Base-by-base conservation (phyloP, 2,329 filamentous ascomycete genomes). In the Paramyrothecium roridum region DNA sequence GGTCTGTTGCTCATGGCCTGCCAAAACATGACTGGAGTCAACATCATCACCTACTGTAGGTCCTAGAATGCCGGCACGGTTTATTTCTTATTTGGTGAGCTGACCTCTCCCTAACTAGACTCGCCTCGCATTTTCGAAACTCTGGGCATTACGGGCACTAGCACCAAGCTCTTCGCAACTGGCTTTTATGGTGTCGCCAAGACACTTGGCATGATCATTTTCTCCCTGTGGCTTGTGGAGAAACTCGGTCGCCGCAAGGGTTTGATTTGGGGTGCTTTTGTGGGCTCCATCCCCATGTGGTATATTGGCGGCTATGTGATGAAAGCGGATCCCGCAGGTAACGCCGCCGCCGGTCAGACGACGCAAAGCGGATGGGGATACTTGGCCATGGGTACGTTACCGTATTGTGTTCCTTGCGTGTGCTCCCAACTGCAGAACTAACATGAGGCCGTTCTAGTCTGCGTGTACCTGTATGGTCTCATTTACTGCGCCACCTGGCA, bases 21-120 rank as follows among this genome's bases (percentile, higher is more conserved):
- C 1, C 64, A 68, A 57, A 63, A 63, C 50, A 59, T 66, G 37
- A 65, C 64, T 10, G 64, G 82, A 52, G 78, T 80, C 56, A 80
- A 84, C 63, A 80, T 84, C 30, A 84, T 85, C 52, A 80, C 80
- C 16, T 85, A 85, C 65, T 85, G 55, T 57, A 40, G 37, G 55
- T 43, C 26, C n/a, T 30, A 30, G 10, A 30, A 10, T 6, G 26
- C 4, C 26, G 26, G 10, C 4, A 4, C 10, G 26, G 26, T 6
- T 4, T 30, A 6, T 30, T 10, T 10, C 26, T 10, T 4, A 6
- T 30, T 6, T 30, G 26, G 26, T 30, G 26, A 10, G 26, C 26
- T 30, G 26, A 30, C 26, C 26, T 30, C 4, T 30, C 26, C 4
- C 10, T 10, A 30, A 30, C 26, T 13, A 43, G 37, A 84, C 62